phyloP scores from a whole-genome alignment of 2,329 filamentous ascomycete species.

The Pseudogymnoascus sp. region DNA sequence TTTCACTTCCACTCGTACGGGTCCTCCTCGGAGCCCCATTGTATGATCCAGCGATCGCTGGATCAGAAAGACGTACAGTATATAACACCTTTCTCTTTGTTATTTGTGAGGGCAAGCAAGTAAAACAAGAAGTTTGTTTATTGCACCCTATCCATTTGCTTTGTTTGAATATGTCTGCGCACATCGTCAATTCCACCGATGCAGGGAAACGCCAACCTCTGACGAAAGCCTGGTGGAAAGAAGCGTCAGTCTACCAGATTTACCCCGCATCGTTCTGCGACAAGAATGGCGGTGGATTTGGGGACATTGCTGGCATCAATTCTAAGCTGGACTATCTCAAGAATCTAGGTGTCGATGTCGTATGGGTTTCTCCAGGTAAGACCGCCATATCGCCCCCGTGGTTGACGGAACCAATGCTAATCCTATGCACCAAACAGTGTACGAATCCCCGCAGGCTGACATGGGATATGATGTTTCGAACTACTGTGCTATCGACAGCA shows the following conservation, averaged over 20 bases:
- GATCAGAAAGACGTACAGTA: background rate
- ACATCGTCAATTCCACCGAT: background rate
- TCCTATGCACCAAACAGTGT: conserved; percentile 36
- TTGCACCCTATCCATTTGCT: background rate
- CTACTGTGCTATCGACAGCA: conserved; percentile 57
- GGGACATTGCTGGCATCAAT: conserved; percentile 53
- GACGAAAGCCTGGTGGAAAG: conserved; percentile 10
- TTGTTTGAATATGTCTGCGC: background rate
- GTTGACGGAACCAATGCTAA: background rate
- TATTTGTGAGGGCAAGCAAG: background rate
- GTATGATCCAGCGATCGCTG: background rate
- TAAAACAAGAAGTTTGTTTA: background rate
- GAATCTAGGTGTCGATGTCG: conserved; percentile 51
- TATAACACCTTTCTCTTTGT: background rate
- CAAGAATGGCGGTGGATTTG: conserved; percentile 50
- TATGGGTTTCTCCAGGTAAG: conserved; percentile 54
- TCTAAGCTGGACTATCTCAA: conserved; percentile 54
- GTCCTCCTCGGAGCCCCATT: background rate
- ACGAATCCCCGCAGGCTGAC: conserved; percentile 54
- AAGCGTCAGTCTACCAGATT: conserved; percentile 43
- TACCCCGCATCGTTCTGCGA: conserved; percentile 51
- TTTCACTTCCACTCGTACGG: background rate
- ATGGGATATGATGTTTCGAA: conserved; percentile 65
- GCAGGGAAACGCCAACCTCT: background rate
- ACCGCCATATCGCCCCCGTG: background rate